A percentile compares a stretch with the other conserved stretches of the same genome.
Conservation (phyloP, 495 filamentous ascomycete species). For the Aspergillus sparsus region DNA sequence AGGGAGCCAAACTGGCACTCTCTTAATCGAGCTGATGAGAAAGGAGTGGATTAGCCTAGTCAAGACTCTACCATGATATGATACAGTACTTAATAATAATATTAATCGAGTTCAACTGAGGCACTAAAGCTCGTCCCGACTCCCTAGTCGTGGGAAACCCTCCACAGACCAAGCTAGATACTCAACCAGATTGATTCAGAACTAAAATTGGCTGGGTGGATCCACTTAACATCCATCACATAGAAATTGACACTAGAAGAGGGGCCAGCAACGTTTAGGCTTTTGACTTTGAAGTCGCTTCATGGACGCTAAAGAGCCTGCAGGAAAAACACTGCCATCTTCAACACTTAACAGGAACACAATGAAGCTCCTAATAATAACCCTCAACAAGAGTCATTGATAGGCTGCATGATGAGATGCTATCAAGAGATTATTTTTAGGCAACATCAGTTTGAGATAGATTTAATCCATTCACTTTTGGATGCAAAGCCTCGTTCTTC, state of each 20-base stretch:
- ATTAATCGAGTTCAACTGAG: too few relatives aligned
- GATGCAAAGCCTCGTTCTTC: constrained; percentile 4
- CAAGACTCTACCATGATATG: too few relatives aligned
- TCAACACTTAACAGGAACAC: neutral
- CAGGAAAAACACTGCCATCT: constrained; percentile 10
- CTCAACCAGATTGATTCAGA: constrained; percentile 2
- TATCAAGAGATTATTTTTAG: constrained; percentile 7
- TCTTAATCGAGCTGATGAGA: too few relatives aligned
- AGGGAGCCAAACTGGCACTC: neutral
- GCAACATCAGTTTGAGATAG: neutral
- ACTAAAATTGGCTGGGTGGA: constrained; percentile 8
- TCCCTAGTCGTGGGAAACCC: neutral
- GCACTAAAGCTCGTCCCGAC: too few relatives aligned
- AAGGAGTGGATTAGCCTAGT: too few relatives aligned
- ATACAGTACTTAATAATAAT: too few relatives aligned
- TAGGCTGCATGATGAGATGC: neutral
- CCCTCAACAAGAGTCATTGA: neutral
- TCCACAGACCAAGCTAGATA: neutral
- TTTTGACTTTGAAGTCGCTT: neutral
- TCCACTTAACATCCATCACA: neutral
- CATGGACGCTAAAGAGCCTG: neutral
- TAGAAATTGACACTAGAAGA: neutral
- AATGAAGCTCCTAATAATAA: constrained; percentile 11
- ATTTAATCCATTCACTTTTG: neutral
- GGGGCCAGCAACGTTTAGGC: constrained; percentile 6